Percentiles rank a stretch among this genome's conserved stretches.
Conservation (phyloP, 768 basidiomycete genomes). For the Leccinum subgranulosum region DNA sequence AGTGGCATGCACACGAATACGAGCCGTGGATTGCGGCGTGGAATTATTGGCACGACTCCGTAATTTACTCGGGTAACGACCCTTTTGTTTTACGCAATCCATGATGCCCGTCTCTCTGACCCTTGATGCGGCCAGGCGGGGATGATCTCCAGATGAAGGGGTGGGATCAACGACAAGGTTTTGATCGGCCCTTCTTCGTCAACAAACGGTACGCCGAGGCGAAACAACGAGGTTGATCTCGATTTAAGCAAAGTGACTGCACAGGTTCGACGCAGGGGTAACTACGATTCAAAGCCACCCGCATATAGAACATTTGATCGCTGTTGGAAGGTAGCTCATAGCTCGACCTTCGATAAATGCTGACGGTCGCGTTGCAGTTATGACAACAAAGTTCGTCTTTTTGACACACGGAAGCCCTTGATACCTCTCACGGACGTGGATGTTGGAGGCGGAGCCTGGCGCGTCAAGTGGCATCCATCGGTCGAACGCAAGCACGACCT, state of each 20-base stretch:
- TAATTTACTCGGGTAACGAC: slow-evolving; percentile 79
- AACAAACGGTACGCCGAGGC: slow-evolving; percentile 60
- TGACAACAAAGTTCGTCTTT: slow-evolving; percentile 73
- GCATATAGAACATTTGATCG: slow-evolving; percentile 72
- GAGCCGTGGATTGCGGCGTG: slow-evolving; percentile 95
- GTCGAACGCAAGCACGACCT: slow-evolving; percentile 64
- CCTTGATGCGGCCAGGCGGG: slow-evolving; percentile 56
- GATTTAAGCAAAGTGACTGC: slow-evolving; percentile 1
- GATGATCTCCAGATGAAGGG: slow-evolving; percentile 88
- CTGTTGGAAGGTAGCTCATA: slow-evolving; percentile 80
- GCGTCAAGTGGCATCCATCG: slow-evolving; percentile 93
- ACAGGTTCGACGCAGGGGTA: slow-evolving; percentile 88
- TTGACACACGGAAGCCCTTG: slow-evolving; percentile 71
- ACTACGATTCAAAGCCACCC: slow-evolving; percentile 89
- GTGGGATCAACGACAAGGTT: slow-evolving; percentile 82
- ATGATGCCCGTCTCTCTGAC: not conserved
- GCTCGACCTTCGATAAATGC: not conserved
- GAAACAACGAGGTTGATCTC: not conserved
- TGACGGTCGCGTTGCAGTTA: slow-evolving; percentile 52
- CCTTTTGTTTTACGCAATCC: not conserved
- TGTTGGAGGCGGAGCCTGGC: slow-evolving; percentile 92
- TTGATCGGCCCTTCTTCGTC: slow-evolving; percentile 54
- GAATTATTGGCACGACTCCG: slow-evolving; percentile 78
- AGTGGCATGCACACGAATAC: slow-evolving; percentile 88
- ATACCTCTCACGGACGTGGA: slow-evolving; percentile 55